phyloP scores from a whole-genome alignment of 192 early-diverging fungal genomes.

The Geranomyces michiganensis region DNA sequence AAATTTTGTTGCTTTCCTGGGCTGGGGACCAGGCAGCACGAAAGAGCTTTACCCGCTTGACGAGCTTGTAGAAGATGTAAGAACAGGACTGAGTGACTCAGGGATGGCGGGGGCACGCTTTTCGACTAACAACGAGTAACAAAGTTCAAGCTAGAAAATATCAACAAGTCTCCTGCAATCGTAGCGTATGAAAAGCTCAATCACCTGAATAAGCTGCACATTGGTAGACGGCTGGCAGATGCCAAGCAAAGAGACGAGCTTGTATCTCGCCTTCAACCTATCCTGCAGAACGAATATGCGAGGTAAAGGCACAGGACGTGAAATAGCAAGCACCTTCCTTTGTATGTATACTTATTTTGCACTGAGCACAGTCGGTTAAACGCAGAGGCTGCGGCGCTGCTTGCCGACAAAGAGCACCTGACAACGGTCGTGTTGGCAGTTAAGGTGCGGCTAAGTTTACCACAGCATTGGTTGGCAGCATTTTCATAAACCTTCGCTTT shows the following conservation, averaged over 20 bases:
- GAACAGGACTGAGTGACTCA: slow-evolving; percentile 32
- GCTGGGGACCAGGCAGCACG: slow-evolving; percentile 68
- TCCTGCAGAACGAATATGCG: neutral
- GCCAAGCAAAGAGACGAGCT: neutral
- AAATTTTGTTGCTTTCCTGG: slow-evolving; percentile 86
- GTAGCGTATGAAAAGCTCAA: slow-evolving; percentile 72
- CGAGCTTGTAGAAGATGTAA: slow-evolving; percentile 53
- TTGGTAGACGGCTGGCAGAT: slow-evolving; percentile 32
- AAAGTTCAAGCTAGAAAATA: slow-evolving; percentile 56
- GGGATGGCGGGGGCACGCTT: neutral
- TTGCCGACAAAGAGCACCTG: slow-evolving; percentile 9
- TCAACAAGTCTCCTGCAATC: slow-evolving; percentile 66
- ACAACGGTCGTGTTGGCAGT: slow-evolving; percentile 22
- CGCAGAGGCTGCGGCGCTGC: neutral
- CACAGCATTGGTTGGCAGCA: neutral
- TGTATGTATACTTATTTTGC: too few relatives aligned
- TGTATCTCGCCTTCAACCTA: neutral
- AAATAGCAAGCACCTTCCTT: neutral
- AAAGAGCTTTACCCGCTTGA: slow-evolving; percentile 69
- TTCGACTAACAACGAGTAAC: slow-evolving; percentile 24
- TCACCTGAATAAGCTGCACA: slow-evolving; percentile 76
- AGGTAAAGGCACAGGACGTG: neutral
- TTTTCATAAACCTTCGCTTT: neutral
- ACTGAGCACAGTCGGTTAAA: neutral
- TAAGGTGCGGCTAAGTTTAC: neutral